phyloP scores from a whole-genome alignment of 257 asterid genomes.

The Scutellaria barbata region DNA sequence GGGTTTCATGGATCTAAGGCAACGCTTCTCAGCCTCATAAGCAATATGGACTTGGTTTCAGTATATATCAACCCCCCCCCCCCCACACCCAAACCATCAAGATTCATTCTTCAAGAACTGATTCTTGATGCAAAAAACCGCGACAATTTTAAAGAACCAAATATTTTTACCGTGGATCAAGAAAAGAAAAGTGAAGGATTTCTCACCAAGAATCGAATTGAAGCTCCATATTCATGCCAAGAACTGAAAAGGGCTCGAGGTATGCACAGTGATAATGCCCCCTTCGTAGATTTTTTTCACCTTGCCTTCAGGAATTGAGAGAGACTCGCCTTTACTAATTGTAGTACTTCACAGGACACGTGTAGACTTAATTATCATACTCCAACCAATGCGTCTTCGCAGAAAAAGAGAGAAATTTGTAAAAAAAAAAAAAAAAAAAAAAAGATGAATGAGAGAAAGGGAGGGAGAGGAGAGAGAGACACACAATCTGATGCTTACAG shows the following conservation, averaged over 20 bases:
- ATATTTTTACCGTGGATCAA: conserved; percentile 19
- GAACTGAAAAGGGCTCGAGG: conserved; percentile 32
- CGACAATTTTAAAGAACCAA: conserved; percentile 20
- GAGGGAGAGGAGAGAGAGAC: no score
- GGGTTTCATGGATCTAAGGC: conserved; percentile 79
- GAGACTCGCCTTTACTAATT: conserved; percentile 45
- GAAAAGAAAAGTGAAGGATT: conserved; percentile 30
- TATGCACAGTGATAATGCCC: conserved; percentile 31
- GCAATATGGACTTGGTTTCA: conserved; percentile 31
- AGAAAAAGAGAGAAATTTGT: conserved; percentile 26
- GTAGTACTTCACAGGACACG: conserved; percentile 63
- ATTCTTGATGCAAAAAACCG: conserved; percentile 6
- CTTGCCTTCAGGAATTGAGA: conserved; percentile 28
- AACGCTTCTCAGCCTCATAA: conserved; percentile 62
- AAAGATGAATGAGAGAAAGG: conserved; percentile 19
- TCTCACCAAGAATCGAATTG: conserved; percentile 50
- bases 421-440: neutral
- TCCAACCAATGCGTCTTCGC: conserved; percentile 63
- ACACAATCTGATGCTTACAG: conserved; percentile 14
- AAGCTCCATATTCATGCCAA: conserved; percentile 38
- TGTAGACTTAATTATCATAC: conserved; percentile 77
- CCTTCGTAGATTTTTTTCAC: conserved; percentile 31
- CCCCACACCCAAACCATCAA: conserved; percentile 43
- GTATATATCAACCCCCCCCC: conserved; percentile 20
- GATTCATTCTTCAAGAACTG: conserved; percentile 44